Conservation (phyloP, 2,329 filamentous ascomycete genomes). For the Phaeoacremonium minimum region DNA sequence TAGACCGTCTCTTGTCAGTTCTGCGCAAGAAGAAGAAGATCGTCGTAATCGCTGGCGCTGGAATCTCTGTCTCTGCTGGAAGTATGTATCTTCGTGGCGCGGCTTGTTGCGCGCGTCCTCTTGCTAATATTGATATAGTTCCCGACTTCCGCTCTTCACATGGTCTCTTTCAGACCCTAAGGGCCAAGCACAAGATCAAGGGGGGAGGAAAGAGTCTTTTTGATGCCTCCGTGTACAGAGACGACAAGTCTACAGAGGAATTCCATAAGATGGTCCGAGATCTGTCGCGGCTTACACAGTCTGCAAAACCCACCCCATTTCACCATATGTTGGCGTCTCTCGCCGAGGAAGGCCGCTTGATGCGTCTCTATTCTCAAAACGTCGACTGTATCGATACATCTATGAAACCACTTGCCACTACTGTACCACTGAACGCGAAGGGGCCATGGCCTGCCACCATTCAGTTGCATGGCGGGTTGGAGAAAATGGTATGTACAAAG, state of each 20-base stretch:
- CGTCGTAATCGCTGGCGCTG: slow-evolving; percentile 91
- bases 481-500: slow-evolving; percentile 96
- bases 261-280: slow-evolving; percentile 97
- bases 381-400: slow-evolving; percentile 92
- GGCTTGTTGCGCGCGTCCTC: neutral
- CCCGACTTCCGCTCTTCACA: slow-evolving; percentile 93
- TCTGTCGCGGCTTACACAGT: slow-evolving; percentile 72
- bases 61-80: slow-evolving; percentile 93
- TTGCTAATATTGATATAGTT: slow-evolving; percentile 45
- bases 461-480: slow-evolving; percentile 87
- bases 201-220: slow-evolving; percentile 93
- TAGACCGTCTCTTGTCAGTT: slow-evolving; percentile 68
- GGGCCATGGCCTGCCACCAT: slow-evolving; percentile 91
- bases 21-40: slow-evolving; percentile 92
- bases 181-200: slow-evolving; percentile 85
- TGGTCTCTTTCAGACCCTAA: slow-evolving; percentile 82
- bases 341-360: slow-evolving; percentile 77
- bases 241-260: slow-evolving; percentile 79
- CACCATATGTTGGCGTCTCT: slow-evolving; percentile 91
- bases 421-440: slow-evolving; percentile 75
- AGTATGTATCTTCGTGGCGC: slow-evolving; percentile 51
- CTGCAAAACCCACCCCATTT: slow-evolving; percentile 79
- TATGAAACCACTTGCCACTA: slow-evolving; percentile 73
- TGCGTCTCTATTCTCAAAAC: slow-evolving; percentile 94
- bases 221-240: slow-evolving; percentile 95